phyloP scores from a whole-genome alignment of 2,329 filamentous ascomycete genomes.

The Pseudodiploospora longispora region DNA sequence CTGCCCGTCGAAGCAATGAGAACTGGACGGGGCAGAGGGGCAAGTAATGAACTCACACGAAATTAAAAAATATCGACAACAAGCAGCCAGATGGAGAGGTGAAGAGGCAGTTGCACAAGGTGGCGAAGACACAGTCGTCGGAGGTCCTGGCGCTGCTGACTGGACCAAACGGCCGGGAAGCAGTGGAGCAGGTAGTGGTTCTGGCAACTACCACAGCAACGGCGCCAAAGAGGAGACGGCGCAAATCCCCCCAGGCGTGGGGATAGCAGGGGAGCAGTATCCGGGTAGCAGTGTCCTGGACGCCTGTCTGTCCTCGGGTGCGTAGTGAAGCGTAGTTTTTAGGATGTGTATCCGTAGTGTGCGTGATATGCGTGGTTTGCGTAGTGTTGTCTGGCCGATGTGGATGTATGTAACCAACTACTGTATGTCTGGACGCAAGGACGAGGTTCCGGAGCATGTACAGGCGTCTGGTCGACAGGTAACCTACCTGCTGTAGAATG shows the following conservation, averaged over 20 bases:
- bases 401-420: background rate
- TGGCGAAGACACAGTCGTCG: conserved; percentile 9
- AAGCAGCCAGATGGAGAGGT: conserved; percentile 1
- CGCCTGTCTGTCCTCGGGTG: too few relatives aligned
- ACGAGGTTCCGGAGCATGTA: background rate
- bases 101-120: conserved; percentile 4
- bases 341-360: background rate
- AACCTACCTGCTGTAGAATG: background rate
- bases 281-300: too few relatives aligned
- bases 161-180: conserved; percentile 1
- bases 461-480: background rate
- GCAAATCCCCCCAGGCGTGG: too few relatives aligned
- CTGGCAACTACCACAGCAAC: conserved; percentile 1
- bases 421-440: conserved; percentile 1
- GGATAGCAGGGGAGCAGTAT: too few relatives aligned
- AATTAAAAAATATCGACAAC: conserved; percentile 1
- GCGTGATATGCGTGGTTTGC: background rate
- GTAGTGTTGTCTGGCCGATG: background rate
- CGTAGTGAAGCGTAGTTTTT: too few relatives aligned
- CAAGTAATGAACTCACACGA: conserved; percentile 2
- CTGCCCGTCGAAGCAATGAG: too few relatives aligned
- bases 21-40: conserved; percentile 2
- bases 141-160: background rate
- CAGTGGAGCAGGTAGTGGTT: conserved; percentile 3
- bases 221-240: background rate